A percentile compares a stretch with the other conserved stretches of the same genome.
Conservation (phyloP, 2,329 filamentous ascomycete genomes). For the Ophiobolus disseminans region DNA sequence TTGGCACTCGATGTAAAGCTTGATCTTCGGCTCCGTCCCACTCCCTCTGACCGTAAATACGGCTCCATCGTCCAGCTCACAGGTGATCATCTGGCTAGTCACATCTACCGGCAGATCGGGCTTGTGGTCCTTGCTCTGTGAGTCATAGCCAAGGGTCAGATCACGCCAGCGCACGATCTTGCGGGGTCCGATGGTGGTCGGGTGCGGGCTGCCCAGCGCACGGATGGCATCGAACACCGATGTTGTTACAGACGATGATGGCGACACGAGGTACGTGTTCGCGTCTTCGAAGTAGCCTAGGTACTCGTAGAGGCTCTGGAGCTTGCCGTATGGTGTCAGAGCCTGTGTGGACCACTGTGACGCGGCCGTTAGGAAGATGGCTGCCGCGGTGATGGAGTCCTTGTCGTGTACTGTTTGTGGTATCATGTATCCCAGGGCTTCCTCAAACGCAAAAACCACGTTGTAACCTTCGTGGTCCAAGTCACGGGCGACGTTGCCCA, state of each 20-base stretch:
- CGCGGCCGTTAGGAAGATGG: slow-evolving; percentile 64
- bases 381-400: slow-evolving; percentile 67
- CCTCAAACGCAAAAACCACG: slow-evolving; percentile 67
- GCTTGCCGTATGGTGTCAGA: slow-evolving; percentile 63
- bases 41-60: slow-evolving; percentile 67
- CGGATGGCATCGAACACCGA: slow-evolving; percentile 64
- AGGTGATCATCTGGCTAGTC: slow-evolving; percentile 69
- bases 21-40: slow-evolving; percentile 72
- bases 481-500: slow-evolving; percentile 66
- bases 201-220: slow-evolving; percentile 51
- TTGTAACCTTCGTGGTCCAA: slow-evolving; percentile 57
- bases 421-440: slow-evolving; percentile 73
- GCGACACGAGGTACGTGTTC: slow-evolving; percentile 69
- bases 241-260: slow-evolving; percentile 59
- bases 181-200: slow-evolving; percentile 58
- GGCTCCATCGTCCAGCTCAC: slow-evolving; percentile 62
- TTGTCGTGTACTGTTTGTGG: slow-evolving; percentile 68
- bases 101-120: slow-evolving; percentile 64
- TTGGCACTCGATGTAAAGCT: slow-evolving; percentile 62
- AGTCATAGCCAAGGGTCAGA: slow-evolving; percentile 67
- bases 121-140: slow-evolving; percentile 57
- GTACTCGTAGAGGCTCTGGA: slow-evolving; percentile 63
- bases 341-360: slow-evolving; percentile 60
- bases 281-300: slow-evolving; percentile 69
- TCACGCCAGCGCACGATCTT: slow-evolving; percentile 67